A percentile compares a stretch with the other conserved stretches of the same genome.
Evolutionary conservation across 1,284 basidiomycete genomes (phyloP).

Genomic region (Ceratobasidium sp.): DNA sequence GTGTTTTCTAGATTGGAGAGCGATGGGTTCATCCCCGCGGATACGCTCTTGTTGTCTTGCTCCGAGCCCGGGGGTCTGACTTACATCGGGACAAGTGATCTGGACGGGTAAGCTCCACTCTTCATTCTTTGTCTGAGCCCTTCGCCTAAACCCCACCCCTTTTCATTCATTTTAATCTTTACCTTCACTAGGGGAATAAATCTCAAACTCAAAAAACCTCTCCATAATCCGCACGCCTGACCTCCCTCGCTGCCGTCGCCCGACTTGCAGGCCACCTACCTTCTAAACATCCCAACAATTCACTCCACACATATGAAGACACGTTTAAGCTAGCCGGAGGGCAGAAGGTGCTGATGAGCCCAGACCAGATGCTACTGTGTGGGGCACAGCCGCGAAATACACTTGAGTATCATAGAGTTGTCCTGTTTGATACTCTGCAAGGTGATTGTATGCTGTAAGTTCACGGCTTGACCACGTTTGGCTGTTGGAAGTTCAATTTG

Average conservation of each 20-base stretch:
- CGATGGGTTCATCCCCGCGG: slow-evolving; percentile 97
- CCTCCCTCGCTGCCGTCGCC: slow-evolving; percentile 80
- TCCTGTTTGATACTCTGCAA: slow-evolving; percentile 98
- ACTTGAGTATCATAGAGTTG: slow-evolving; percentile 94
- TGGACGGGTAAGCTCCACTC: slow-evolving; percentile 86
- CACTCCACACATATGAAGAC: slow-evolving; percentile 94
- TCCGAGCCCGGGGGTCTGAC: slow-evolving; percentile 97
- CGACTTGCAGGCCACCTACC: slow-evolving; percentile 85
- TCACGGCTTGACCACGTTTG: too few relatives aligned
- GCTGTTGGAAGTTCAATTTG: too few relatives aligned
- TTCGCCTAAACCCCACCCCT: background rate
- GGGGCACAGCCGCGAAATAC: slow-evolving; percentile 98
- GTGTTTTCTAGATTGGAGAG: slow-evolving; percentile 69
- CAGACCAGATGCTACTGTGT: slow-evolving; percentile 93
- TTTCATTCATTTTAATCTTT: background rate
- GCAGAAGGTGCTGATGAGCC: slow-evolving; percentile 86
- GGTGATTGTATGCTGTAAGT: slow-evolving; percentile 98
- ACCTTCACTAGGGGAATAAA: slow-evolving; percentile 86
- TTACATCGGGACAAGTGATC: slow-evolving; percentile 97
- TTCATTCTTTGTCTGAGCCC: too few relatives aligned
- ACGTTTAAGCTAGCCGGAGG: slow-evolving; percentile 71
- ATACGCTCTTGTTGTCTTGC: slow-evolving; percentile 88
- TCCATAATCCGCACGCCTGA: slow-evolving; percentile 82
- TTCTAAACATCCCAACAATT: slow-evolving; percentile 98
- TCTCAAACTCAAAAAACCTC: slow-evolving; percentile 97